Base-by-base conservation (phyloP, 108 stramenopile genomes). In the Nannochloropsis salina region DNA sequence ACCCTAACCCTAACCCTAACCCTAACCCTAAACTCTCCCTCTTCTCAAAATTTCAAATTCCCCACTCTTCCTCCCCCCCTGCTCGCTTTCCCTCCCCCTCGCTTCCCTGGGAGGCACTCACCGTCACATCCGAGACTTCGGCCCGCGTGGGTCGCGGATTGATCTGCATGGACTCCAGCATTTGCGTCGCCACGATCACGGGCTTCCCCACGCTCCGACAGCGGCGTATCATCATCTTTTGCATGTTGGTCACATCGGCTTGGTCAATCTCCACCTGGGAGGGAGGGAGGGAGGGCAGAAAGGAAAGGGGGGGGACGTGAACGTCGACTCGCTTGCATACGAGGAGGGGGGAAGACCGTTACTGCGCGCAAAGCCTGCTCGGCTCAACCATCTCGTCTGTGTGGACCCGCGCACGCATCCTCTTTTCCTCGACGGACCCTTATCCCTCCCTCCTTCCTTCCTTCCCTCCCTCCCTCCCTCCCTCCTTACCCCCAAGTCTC, bases 81-180 rank as follows among this genome's bases (percentile, higher is more conserved):
- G n/a, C n/a, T n/a, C n/a, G n/a, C 47, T 12, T 12, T 51, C 47
- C 47, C 47, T 51, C 47, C 47, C 12, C 12, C 47, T 83, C 82
- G 11, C 80, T 8, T 8, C 83, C 83, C 5, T 87, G 80, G 40
- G 12, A 84, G 43, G 47, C 81, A 3, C 83, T 80, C 22, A 61
- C 84, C 15, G 87, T 42, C 31, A 87, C 88, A 43, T 89, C 88
- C 6, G 88, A 45, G 18, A 79, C 44, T 85, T 89, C 88, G 2
- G 88, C 88, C 83, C 90, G 90, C 40, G 90, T 91, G 20, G 90
- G 90, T 4, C 95, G 87, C 6, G 90, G 90, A 45, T 91, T 91
- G 18, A 82, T 86, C 87, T 89, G 88, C 91, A 91, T 91, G 9
- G 86, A 95, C 86, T 98, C 97, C 43, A 98, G 89, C 89, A 89